A percentile compares a stretch with the other conserved stretches of the same genome.
Evolutionary conservation across 2,329 filamentous ascomycete species (phyloP).

Genomic region (Epicoccum nigrum): DNA sequence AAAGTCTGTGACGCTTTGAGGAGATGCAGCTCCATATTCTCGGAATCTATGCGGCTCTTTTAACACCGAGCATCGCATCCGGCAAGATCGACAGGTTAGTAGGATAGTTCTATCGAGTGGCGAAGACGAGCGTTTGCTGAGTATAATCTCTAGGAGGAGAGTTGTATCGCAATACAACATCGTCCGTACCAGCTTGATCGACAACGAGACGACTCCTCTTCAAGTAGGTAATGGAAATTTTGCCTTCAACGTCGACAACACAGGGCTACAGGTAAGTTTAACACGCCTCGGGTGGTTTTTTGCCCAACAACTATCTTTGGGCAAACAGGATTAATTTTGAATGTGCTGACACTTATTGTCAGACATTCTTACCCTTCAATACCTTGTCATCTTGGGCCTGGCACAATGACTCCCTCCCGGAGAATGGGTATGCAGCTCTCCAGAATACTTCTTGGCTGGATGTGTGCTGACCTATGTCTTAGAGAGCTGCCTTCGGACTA

Average conservation of each 20-base stretch:
- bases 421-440: conserved; percentile 32
- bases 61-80: neutral
- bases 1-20: too few species aligned
- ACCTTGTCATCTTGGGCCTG: conserved; percentile 53
- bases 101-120: neutral
- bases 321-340: too few species aligned
- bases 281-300: too few species aligned
- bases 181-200: conserved; percentile 24
- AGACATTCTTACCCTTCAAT: conserved; percentile 49
- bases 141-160: neutral
- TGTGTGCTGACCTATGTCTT: neutral
- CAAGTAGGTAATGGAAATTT: conserved; percentile 57
- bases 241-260: conserved; percentile 55
- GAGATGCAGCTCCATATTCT: neutral
- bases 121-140: neutral
- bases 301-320: too few species aligned
- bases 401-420: conserved; percentile 53
- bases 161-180: conserved; percentile 32
- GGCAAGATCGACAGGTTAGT: conserved; percentile 25
- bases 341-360: neutral
- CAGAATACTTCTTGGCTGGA: neutral
- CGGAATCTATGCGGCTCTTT: neutral
- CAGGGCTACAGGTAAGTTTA: conserved; percentile 52
- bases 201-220: conserved; percentile 57
- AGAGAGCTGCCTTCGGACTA: conserved; percentile 32